Conservation (phyloP, 208 protist genomes). For the Acanthamoeba lenticulata region DNA sequence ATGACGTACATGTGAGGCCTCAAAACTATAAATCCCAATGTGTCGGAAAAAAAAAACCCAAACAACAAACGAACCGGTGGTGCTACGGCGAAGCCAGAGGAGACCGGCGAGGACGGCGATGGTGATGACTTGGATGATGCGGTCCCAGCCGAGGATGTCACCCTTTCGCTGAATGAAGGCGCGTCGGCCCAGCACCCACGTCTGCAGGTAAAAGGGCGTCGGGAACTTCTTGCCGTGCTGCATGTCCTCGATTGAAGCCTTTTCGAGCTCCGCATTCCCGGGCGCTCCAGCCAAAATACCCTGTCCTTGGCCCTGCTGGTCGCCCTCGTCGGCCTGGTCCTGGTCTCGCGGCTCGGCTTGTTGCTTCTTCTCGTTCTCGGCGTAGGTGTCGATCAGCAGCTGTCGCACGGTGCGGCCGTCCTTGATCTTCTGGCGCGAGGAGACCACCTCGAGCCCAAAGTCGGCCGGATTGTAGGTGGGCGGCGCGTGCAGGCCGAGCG, state of each 20-base stretch:
- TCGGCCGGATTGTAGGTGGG: slow-evolving; percentile 70
- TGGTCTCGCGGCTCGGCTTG: neutral
- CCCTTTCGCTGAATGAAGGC: slow-evolving; percentile 69
- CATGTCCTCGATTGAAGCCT: neutral
- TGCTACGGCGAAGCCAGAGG: slow-evolving; percentile 63
- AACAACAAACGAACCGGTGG: neutral
- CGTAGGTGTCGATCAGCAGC: slow-evolving; percentile 4
- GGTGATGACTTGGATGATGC: slow-evolving; percentile 58
- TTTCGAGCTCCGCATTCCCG: neutral
- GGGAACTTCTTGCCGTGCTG: neutral
- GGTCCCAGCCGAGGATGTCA: slow-evolving; percentile 17
- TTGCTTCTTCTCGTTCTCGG: slow-evolving; percentile 7
- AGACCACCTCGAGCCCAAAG: slow-evolving; percentile 63
- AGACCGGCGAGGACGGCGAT: slow-evolving; percentile 70
- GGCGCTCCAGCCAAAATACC: neutral
- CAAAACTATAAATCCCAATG: too few relatives aligned
- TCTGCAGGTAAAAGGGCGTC: slow-evolving; percentile 64
- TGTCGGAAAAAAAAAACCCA: neutral
- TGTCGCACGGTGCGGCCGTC: slow-evolving; percentile 26
- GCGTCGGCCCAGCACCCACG: slow-evolving; percentile 58
- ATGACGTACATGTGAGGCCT: too few relatives aligned
- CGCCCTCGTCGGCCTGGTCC: neutral
- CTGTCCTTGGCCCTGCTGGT: neutral
- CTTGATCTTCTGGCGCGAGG: neutral
- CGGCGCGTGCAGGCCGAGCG: slow-evolving; percentile 3